These are phyloP conservation scores for Glycine soja DNA, from an alignment of 306 rosid species.

Conservation along the genomic window DNA sequence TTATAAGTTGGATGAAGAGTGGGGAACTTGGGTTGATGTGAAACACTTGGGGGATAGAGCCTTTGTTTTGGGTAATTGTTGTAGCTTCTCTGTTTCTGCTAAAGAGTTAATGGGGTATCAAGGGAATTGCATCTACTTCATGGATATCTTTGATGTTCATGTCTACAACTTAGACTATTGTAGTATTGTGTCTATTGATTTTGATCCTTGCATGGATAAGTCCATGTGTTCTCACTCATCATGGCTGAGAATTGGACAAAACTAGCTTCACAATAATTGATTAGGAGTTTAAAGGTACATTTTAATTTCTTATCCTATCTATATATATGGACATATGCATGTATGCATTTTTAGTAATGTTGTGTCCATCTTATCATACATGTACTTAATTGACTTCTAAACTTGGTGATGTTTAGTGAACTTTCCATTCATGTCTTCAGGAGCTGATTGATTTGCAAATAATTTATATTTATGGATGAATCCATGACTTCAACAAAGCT, in stretches of 20 bases:
- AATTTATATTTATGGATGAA: neutral
- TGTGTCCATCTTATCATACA: neutral
- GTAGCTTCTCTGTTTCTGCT: constrained; percentile 52
- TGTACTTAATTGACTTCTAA: neutral
- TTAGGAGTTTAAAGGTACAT: constrained; percentile 25
- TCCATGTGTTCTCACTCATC: constrained; percentile 44
- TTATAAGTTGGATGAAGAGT: constrained; percentile 62
- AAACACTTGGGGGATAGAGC: constrained; percentile 52
- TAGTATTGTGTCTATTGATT: constrained; percentile 41
- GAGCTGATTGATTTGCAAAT: neutral
- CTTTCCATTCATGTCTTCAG: neutral
- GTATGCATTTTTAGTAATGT: neutral
- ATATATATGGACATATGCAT: neutral
- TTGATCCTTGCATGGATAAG: constrained; percentile 44
- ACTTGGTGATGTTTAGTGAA: neutral
- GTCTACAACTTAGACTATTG: constrained; percentile 53
- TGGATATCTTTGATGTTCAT: constrained; percentile 41
- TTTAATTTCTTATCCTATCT: neutral
- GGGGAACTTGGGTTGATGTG: constrained; percentile 61
- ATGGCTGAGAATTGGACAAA: constrained; percentile 29
- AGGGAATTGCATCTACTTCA: constrained; percentile 58
- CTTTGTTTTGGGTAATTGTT: constrained; percentile 48
- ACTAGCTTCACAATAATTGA: neutral
- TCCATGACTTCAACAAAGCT: neutral
- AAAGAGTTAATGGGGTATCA: constrained; percentile 46